A percentile compares a stretch with the other conserved stretches of the same genome.
phyloP scores from a whole-genome alignment of 192 early-diverging fungal genomes.

The Coemansia sp. region DNA sequence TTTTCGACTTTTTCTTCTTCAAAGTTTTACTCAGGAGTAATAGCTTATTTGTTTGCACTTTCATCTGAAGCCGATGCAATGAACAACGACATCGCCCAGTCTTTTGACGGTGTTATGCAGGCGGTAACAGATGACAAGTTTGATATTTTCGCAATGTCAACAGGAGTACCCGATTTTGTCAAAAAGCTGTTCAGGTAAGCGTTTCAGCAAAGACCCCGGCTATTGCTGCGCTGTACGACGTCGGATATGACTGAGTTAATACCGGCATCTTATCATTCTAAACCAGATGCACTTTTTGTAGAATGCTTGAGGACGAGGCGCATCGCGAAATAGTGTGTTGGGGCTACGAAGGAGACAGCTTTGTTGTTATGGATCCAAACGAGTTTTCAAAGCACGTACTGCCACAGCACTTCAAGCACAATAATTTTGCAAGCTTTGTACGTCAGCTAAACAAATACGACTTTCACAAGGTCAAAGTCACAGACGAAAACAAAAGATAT shows the following conservation, averaged over 20 bases:
- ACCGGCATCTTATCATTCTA: background rate
- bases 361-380: conserved; percentile 83
- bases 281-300: conserved; percentile 7
- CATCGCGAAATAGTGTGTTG: conserved; percentile 61
- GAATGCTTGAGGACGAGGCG: conserved; percentile 55
- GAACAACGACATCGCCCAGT: conserved; percentile 34
- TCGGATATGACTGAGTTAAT: background rate
- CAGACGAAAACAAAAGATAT: conserved; percentile 49
- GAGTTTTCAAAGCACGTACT: conserved; percentile 77
- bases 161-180: conserved; percentile 56
- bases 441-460: conserved; percentile 87
- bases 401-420: conserved; percentile 89
- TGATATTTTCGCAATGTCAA: conserved; percentile 54
- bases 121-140: conserved; percentile 41
- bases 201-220: background rate
- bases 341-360: conserved; percentile 81
- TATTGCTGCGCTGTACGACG: background rate
- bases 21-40: background rate
- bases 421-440: conserved; percentile 90
- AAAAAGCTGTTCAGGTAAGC: conserved; percentile 55
- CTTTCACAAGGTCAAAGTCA: conserved; percentile 71
- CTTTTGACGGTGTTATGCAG: conserved; percentile 41
- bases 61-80: conserved; percentile 25
- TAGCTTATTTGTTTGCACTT: conserved; percentile 2
- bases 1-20: background rate